Base-by-base conservation (phyloP, 2,329 filamentous ascomycete genomes). In the Trichoderma oligosporum region DNA sequence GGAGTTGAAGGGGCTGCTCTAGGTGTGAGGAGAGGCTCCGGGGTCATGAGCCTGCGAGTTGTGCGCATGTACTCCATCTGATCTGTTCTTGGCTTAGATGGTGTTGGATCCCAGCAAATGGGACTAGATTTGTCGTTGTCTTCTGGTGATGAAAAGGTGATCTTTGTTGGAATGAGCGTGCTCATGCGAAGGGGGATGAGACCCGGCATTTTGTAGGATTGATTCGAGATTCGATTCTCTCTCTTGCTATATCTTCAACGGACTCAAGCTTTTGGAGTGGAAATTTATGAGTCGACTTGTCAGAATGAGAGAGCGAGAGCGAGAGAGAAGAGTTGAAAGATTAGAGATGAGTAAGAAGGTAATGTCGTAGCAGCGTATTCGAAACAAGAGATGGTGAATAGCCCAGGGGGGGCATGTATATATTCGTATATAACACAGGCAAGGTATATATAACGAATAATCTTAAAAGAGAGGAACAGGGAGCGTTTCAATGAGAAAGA, bases 1-100 rank as follows among this genome's bases (percentile, higher is more conserved):
- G 72, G 59, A 0, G 76, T 80, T 57, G 72, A 38, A 29, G 74
- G 2, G 78, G 78, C 9, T 79, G 66, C 7, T 67, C 65, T 31
- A 63, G 63, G 9, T 69, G 56, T 9, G 63, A 56, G 14, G 63
- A 59, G 4, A 56, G 27, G 61, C 39, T 56, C 57, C 6, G 63
- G 45, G 65, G 58, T 46, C 53, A 60, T 45, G 14, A 52, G 56
- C 44, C 51, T 54, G 33, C 44, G 44, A 18, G 29, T 12, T 18
- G 36, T 8, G 8, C 18, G 22, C 54, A 33, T 31, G 48, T 22
- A 45, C 31, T 46, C 31, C 36, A 33, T 14, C 31, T 38, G 29
- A 2, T 36, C 24, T 29, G 22, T 45, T 56, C 12, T n/a, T n/a
- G 36, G 51, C 16, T 16, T 51, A n/a, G 35, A 27, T 12, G 31